Percentiles rank a stretch among this genome's conserved stretches.
These are phyloP conservation scores for Calonectria multiphialidica DNA, from an alignment of 2,329 filamentous ascomycete genomes.

Conservation along the genomic window DNA sequence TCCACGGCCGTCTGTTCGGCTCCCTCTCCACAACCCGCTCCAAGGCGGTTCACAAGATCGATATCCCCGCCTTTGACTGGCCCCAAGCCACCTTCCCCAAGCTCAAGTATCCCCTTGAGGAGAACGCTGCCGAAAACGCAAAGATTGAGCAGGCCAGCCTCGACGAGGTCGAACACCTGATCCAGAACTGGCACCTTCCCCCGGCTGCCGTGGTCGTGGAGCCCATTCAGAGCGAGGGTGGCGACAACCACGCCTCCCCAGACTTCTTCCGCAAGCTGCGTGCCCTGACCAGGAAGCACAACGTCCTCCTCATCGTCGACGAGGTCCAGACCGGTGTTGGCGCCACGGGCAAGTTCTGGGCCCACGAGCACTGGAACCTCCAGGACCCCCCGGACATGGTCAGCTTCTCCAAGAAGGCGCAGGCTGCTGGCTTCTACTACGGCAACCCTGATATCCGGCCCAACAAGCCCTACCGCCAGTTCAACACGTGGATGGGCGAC, in stretches of 20 bases:
- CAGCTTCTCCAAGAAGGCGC: slow-evolving; percentile 95
- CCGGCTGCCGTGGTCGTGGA: slow-evolving; percentile 88
- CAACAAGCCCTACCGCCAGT: slow-evolving; percentile 95
- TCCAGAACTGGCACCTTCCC: slow-evolving; percentile 82
- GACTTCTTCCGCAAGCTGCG: slow-evolving; percentile 89
- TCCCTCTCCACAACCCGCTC: slow-evolving; percentile 89
- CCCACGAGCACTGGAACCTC: slow-evolving; percentile 94
- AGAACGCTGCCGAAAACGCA: slow-evolving; percentile 85
- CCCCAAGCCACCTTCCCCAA: slow-evolving; percentile 88
- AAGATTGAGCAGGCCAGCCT: slow-evolving; percentile 84
- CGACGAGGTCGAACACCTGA: slow-evolving; percentile 84
- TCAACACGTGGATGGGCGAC: slow-evolving; percentile 99
- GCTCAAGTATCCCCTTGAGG: slow-evolving; percentile 88
- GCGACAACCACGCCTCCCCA: slow-evolving; percentile 92
- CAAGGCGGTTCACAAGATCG: slow-evolving; percentile 95
- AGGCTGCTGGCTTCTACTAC: slow-evolving; percentile 94
- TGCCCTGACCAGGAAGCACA: slow-evolving; percentile 80
- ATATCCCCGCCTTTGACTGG: slow-evolving; percentile 96
- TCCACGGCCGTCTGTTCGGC: slow-evolving; percentile 93
- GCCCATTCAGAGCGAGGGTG: slow-evolving; percentile 93
- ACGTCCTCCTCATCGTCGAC: slow-evolving; percentile 89
- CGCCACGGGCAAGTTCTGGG: slow-evolving; percentile 95
- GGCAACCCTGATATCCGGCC: slow-evolving; percentile 83
- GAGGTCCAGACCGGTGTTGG: slow-evolving; percentile 95
- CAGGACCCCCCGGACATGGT: slow-evolving; percentile 88